phyloP scores from a whole-genome alignment of 2,329 filamentous ascomycete species.

The Acrodontium crateriforme region DNA sequence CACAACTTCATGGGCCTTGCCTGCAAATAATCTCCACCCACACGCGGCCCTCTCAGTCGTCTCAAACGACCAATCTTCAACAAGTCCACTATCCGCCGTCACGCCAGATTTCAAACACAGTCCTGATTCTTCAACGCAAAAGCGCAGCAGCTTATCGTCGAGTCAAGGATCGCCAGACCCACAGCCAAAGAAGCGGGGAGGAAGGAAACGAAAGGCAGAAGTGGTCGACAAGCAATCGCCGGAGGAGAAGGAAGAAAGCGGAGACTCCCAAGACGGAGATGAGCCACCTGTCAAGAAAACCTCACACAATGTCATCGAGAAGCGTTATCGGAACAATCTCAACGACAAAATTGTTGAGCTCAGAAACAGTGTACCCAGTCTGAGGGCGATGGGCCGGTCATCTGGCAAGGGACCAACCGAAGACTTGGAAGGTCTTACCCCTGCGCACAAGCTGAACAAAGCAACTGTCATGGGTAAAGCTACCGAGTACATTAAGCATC shows the following conservation, averaged over 20 bases:
- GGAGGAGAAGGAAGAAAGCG: constrained; percentile 34
- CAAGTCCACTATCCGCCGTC: constrained; percentile 6
- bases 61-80: constrained; percentile 9
- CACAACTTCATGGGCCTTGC: constrained; percentile 12
- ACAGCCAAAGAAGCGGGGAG: constrained; percentile 21
- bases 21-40: constrained; percentile 8
- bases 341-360: constrained; percentile 95
- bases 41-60: constrained; percentile 11
- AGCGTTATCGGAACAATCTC: constrained; percentile 86
- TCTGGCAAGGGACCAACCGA: constrained; percentile 60
- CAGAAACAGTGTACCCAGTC: constrained; percentile 78
- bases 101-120: constrained; percentile 17
- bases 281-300: constrained; percentile 63
- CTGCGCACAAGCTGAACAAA: constrained; percentile 91
- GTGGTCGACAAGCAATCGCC: constrained; percentile 6
- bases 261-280: constrained; percentile 17
- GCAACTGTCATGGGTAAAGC: constrained; percentile 93
- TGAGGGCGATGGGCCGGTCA: constrained; percentile 61
- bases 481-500: constrained; percentile 86
- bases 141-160: constrained; percentile 18
- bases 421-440: constrained; percentile 53
- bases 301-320: constrained; percentile 96
- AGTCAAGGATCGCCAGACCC: constrained; percentile 13
- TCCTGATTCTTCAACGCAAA: constrained; percentile 17
- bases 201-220: constrained; percentile 23